These are phyloP conservation scores for Fusarium multiceps DNA, from an alignment of 2,329 filamentous ascomycete species.

Conservation along the genomic window DNA sequence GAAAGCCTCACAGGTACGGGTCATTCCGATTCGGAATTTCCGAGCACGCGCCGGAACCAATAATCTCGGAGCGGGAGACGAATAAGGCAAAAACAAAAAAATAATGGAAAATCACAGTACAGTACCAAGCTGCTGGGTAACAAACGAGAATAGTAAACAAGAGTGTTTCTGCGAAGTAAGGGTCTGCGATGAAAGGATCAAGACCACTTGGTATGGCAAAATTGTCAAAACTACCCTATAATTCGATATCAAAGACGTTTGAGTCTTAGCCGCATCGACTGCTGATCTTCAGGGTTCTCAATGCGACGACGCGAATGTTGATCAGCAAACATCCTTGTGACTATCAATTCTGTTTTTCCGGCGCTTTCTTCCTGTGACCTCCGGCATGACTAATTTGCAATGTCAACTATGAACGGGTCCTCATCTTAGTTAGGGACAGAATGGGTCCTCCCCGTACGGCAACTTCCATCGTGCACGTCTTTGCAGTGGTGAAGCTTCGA, in stretches of 20 bases:
- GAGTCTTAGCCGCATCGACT: neutral
- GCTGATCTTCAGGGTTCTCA: neutral
- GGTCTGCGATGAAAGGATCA: neutral
- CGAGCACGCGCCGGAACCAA: neutral
- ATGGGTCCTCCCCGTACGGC: neutral
- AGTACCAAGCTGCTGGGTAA: neutral
- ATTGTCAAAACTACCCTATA: neutral
- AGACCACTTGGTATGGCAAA: neutral
- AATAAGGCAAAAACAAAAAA: neutral
- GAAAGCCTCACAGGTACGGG: neutral
- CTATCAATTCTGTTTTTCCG: neutral
- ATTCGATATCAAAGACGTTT: neutral
- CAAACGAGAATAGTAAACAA: no score
- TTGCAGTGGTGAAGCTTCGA: neutral
- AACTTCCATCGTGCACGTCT: neutral
- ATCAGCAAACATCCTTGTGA: neutral
- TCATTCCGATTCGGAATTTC: neutral
- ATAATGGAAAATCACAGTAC: neutral
- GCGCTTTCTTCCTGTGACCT: neutral
- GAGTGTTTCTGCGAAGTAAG: neutral
- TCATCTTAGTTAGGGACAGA: neutral
- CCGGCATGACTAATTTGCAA: neutral
- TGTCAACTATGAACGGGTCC: neutral
- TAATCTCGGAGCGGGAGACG: neutral
- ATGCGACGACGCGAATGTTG: neutral